A percentile compares a stretch with the other conserved stretches of the same genome.
These are phyloP conservation scores for Monosporozyma yasuniensis DNA, from an alignment of 805 yeast genomes.

Conservation along the genomic window DNA sequence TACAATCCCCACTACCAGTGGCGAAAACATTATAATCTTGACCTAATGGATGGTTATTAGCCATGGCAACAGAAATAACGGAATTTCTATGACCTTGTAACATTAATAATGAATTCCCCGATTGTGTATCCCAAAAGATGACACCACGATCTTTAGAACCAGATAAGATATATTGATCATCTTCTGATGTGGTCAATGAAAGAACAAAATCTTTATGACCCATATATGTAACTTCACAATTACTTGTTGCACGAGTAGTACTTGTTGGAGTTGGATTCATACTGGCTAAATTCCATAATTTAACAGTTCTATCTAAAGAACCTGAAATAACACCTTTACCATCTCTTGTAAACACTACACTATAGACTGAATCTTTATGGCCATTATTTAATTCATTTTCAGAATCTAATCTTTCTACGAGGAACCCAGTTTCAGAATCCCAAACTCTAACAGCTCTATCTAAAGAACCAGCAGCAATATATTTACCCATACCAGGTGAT, in stretches of 20 bases:
- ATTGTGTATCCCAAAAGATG: conserved; percentile 87
- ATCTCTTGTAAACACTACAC: conserved; percentile 85
- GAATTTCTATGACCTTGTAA: conserved; percentile 95
- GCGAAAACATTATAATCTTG: conserved; percentile 71
- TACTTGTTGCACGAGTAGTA: conserved; percentile 5
- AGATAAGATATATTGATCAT: conserved; percentile 79
- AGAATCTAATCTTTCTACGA: conserved; percentile 85
- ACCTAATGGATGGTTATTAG: conserved; percentile 62
- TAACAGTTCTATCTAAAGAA: conserved; percentile 89
- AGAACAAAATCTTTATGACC: conserved; percentile 96
- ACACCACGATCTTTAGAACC: conserved; percentile 98
- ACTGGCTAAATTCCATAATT: conserved; percentile 66
- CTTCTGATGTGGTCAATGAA: conserved; percentile 89
- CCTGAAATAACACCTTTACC: conserved; percentile 92
- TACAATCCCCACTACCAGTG: conserved; percentile 95
- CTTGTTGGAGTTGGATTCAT: conserved; percentile 14
- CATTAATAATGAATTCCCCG: conserved; percentile 90
- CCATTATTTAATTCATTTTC: conserved; percentile 86
- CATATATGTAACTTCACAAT: conserved; percentile 82
- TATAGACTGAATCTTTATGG: conserved; percentile 91
- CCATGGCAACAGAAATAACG: conserved; percentile 88
- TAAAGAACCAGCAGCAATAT: conserved; percentile 92
- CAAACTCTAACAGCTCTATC: conserved; percentile 94
- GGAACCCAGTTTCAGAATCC: conserved; percentile 88
- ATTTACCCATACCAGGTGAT: conserved; percentile 79